Conservation (phyloP, 1,284 basidiomycete species). For the Sporisorium graminicola region DNA sequence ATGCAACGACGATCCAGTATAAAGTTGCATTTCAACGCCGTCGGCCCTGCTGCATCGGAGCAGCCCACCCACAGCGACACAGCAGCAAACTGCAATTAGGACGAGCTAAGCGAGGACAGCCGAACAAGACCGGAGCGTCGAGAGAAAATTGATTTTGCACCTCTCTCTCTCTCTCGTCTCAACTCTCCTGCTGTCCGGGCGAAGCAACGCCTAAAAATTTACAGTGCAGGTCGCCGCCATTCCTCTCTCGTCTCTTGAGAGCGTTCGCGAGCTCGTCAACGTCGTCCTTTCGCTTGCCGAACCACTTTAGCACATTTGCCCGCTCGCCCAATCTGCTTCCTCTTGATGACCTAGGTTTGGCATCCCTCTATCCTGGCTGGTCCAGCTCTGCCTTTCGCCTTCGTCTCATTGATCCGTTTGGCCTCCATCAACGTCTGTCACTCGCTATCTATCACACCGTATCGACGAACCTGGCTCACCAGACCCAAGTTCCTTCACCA, state of each 20-base stretch:
- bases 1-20: constrained; percentile 10
- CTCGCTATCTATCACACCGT: neutral
- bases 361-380: constrained; percentile 3
- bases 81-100: too few relatives aligned
- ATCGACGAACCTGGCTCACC: neutral
- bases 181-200: neutral
- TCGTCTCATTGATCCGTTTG: neutral
- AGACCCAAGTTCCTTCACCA: neutral
- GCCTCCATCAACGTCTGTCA: neutral
- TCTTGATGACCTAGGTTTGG: neutral
- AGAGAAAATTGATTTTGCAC: neutral
- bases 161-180: neutral
- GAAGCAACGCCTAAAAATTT: neutral
- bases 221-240: neutral
- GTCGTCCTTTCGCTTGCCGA: constrained; percentile 2
- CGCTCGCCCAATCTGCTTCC: too few relatives aligned
- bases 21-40: neutral
- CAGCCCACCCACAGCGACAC: too few relatives aligned
- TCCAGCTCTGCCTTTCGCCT: constrained; percentile 1
- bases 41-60: neutral
- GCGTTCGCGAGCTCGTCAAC: constrained; percentile 11
- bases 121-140: neutral
- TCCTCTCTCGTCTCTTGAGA: neutral
- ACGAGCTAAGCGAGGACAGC: constrained; percentile 10
- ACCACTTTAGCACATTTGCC: neutral